phyloP scores from a whole-genome alignment of 768 basidiomycete species.

The Mycena rosella region DNA sequence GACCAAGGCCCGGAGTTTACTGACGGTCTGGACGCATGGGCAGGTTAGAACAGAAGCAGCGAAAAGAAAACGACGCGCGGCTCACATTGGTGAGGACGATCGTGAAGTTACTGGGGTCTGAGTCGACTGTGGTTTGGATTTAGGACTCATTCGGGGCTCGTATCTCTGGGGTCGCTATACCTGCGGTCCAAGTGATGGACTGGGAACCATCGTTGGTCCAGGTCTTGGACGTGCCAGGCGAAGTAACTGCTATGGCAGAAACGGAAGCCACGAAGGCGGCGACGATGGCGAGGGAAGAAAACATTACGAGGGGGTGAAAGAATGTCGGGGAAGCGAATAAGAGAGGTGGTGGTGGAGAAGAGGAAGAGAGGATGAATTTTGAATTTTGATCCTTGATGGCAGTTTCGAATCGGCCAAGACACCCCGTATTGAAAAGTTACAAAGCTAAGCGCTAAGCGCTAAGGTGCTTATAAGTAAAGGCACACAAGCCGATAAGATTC shows the following conservation, averaged over 20 bases:
- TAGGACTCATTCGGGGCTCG: too few relatives aligned
- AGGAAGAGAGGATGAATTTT: conserved; percentile 26
- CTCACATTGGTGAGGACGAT: conserved; percentile 58
- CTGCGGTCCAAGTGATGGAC: conserved; percentile 71
- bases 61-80: too few relatives aligned
- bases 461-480: too few relatives aligned
- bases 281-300: conserved; percentile 52
- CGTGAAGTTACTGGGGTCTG: conserved; percentile 77
- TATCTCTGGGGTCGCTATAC: too few relatives aligned
- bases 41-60: too few relatives aligned
- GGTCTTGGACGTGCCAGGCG: conserved; percentile 58
- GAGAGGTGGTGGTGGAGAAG: conserved; percentile 28
- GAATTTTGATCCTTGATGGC: neutral
- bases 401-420: too few relatives aligned
- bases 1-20: neutral
- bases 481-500: too few relatives aligned
- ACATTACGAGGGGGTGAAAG: conserved; percentile 51
- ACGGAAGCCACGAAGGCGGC: conserved; percentile 68
- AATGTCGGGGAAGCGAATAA: conserved; percentile 29
- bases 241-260: conserved; percentile 72
- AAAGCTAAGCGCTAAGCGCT: too few relatives aligned
- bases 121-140: too few relatives aligned
- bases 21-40: neutral
- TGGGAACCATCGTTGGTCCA: conserved; percentile 74
- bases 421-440: too few relatives aligned